A percentile compares a stretch with the other conserved stretches of the same genome.
phyloP scores from a whole-genome alignment of 495 filamentous ascomycete species.

The Neurospora terricola region DNA sequence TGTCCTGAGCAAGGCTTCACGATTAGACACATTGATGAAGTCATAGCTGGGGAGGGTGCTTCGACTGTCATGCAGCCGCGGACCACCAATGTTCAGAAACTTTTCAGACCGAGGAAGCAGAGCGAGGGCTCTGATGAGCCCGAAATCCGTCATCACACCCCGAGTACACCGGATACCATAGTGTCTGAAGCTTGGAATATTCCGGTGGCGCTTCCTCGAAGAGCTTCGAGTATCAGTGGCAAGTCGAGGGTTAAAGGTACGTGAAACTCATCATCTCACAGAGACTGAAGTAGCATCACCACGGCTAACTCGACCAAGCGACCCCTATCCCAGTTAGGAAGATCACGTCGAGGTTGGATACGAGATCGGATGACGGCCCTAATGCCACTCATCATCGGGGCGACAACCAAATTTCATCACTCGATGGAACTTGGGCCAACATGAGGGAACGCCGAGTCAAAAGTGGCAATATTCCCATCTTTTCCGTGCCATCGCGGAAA shows the following conservation, averaged over 20 bases:
- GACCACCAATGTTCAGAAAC: not conserved
- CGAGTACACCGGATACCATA: constrained; percentile 8
- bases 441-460: not conserved
- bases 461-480: not conserved
- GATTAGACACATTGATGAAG: not conserved
- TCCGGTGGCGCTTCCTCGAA: constrained; percentile 9
- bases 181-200: constrained; percentile 10
- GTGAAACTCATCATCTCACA: not conserved
- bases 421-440: not conserved
- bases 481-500: not conserved
- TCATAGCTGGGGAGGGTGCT: not conserved
- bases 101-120: not conserved
- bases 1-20: constrained; percentile 36
- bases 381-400: not conserved
- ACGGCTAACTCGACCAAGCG: not conserved
- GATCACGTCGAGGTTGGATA: not conserved
- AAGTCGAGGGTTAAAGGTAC: not conserved
- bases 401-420: not conserved
- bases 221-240: constrained; percentile 4
- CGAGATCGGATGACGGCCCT: not conserved
- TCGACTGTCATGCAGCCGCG: not conserved
- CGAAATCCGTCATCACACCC: constrained; percentile 2
- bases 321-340: not conserved
- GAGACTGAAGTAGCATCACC: not conserved
- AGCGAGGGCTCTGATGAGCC: not conserved